Evolutionary conservation across 2,329 filamentous ascomycete genomes (phyloP), one percentile per base, ranked within the genome.

Genomic region (Intubia oerlemansii): DNA sequence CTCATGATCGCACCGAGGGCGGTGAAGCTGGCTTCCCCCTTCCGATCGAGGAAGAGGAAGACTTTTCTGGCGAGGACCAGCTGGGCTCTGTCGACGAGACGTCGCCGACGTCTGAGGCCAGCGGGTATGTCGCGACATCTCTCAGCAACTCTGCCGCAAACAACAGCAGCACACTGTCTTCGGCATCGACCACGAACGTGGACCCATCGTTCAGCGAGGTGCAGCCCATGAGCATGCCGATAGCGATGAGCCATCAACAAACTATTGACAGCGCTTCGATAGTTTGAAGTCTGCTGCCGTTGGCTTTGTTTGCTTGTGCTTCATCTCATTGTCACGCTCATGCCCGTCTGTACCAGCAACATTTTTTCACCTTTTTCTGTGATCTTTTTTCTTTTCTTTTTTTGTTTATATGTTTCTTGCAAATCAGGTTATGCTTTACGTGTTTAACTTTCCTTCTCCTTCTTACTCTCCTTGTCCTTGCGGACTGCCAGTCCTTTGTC

Each of bases 41-140:
- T 34, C 75, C 76, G 22, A 82, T 85, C 32, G 82, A 91, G 41
- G 81, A 90, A 25, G 69, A 85, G 40, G 81, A 91, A 44, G 78
- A 88, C 31, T 72, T 62, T 41, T 72, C 68, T 20, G 80, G 85
- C 35, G 81, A 90, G 39, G 79, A 88, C 40, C 77, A 84, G 17
- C 69, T 85, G 31, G 75, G 76, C 29, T 74, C 79, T 22, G 64
- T 84, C 17, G 79, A 81, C 37, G 77, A 84, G 38, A 70, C 75
- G 12, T 82, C 77, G 10, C 76, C 79, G 11, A 69, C 64, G 27
- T 78, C 74, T 0, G 70, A 77, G 38, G 56, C n/a, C n/a, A n/a
- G 61, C 38, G 67, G 67, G 31, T 78, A 76, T 45, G 48, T 64
- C 25, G 48, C 60, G 5, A 45, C 52, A 5, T 63, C 62, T 2